Conservation (phyloP, 2,329 filamentous ascomycete species). For the Cladosporium austrohemisphaericum region DNA sequence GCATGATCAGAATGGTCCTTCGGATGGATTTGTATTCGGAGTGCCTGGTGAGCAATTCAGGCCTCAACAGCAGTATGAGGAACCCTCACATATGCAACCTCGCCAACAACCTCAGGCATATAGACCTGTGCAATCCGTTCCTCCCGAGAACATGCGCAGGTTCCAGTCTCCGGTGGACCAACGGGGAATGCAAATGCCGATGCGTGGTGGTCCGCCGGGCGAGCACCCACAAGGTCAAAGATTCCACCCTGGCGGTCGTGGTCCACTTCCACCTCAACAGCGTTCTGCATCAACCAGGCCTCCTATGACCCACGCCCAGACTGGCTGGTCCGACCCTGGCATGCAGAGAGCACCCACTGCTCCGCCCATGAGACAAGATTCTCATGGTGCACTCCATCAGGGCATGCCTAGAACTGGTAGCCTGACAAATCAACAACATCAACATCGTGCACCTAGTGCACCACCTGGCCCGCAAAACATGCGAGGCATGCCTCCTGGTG, state of each 20-base stretch:
- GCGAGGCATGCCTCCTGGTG: slow-evolving; percentile 25
- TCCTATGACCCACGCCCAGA: slow-evolving; percentile 20
- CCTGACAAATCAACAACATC: slow-evolving; percentile 6
- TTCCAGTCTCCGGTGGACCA: background rate
- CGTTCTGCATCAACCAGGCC: slow-evolving; percentile 6
- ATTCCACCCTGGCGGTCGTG: slow-evolving; percentile 2
- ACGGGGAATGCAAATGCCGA: slow-evolving; percentile 19
- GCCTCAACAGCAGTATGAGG: slow-evolving; percentile 10
- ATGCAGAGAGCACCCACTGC: slow-evolving; percentile 17
- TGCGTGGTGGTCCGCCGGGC: slow-evolving; percentile 24
- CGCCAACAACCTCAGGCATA: slow-evolving; percentile 15
- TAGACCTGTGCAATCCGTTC: slow-evolving; percentile 9
- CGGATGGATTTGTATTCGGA: slow-evolving; percentile 20
- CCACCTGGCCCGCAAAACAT: slow-evolving; percentile 23
- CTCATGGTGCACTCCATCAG: background rate
- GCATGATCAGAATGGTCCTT: background rate
- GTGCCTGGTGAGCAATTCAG: slow-evolving; percentile 13
- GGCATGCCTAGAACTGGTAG: background rate
- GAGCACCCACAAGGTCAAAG: slow-evolving; percentile 17
- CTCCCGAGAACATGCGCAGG: slow-evolving; percentile 5
- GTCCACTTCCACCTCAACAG: slow-evolving; percentile 10
- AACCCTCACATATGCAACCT: slow-evolving; percentile 15
- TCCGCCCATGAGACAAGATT: slow-evolving; percentile 5
- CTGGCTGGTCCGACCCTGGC: slow-evolving; percentile 26
- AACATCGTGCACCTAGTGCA: slow-evolving; percentile 21